Evolutionary conservation across 2,329 filamentous ascomycete species (phyloP), one percentile per base, ranked within the genome.

Genomic region (Beauveria asiatica): DNA sequence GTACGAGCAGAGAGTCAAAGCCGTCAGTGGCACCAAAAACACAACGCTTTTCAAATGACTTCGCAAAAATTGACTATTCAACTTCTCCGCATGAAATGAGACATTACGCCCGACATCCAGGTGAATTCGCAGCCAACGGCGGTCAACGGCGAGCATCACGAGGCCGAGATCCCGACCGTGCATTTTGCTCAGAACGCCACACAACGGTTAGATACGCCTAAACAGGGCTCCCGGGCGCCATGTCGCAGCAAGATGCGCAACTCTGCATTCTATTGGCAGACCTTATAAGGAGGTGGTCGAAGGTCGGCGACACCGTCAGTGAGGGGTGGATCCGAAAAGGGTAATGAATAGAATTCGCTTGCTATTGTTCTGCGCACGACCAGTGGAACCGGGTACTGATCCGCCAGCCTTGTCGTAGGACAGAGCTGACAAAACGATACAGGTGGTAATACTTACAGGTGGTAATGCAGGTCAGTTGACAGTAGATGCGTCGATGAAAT

Each of bases 281-380:
- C 49, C 21, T 6, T n/a, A n/a, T n/a, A 3, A 17, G 25, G 9
- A 33, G 30, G 44, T 16, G n/a, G 55, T 48, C 55, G 55, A 27
- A 42, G 11, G 39, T 60, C 58, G 58, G 51, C 10, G 50, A 48
- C 27, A 53, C 49, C 57, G 49, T 49, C 30, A 52, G 46, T 48
- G 37, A 39, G 13, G 19, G 23, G 56, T 46, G 58, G 39, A 60
- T 49, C 50, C 58, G n/a, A 60, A 60, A 60, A 57, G 53, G 59
- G 53, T 48, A 54, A 57, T 61, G 53, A 61, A 61, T 61, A 61
- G 59, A 27, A 53, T 27, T 45, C 19, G 52, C 59, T 57, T 61
- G 42, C 59, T 61, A 61, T 61, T 61, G 59, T 61, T 61, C 54
- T 48, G 45, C 39, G 59, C 59, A 61, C 52, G 59, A 25, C 16